Evolutionary conservation across 805 yeast species (phyloP), one percentile per base, ranked within the genome.

Genomic region (Kregervanrija fluxuum): DNA sequence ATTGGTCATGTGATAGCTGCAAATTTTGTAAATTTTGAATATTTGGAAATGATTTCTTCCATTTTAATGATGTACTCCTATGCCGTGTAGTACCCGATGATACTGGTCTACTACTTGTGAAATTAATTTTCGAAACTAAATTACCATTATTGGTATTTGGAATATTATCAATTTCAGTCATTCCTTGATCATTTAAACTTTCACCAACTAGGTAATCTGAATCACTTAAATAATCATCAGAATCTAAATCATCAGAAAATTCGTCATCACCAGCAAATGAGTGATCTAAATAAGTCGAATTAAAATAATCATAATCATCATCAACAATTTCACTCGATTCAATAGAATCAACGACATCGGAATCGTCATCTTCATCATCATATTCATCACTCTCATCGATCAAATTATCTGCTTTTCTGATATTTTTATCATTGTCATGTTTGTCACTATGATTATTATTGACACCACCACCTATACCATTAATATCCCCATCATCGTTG

Each of bases 171-270:
- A 36, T 37, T 13, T 44, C 42, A 5, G 50, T 47, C 15, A 22
- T 22, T 2, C 28, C 28, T 22, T 44, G 33, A 8, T 35, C 48
- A 13, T 42, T 44, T 8, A 47, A 30, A 38, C 52, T 54, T 6
- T 51, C 59, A 11, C 52, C 59, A 0, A 49, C 53, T 8, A 50
- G 16, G 31, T 52, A 46, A 40, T 56, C 59, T 4, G 61, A 60
- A 35, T 61, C 61, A 16, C 54, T 49, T 4, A 57, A 40, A 32
- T 50, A 57, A 38, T 59, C 59, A 37, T 59, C 67, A 0, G 61
- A 59, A 32, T 59, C 65, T 16, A 60, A 35, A 38, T 49, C 54
- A 35, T 52, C 55, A 22, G 43, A 30, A 44, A 41, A 42, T 10
- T 17, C 43, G 9, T 40, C 34, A 22, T 35, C 43, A 16, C 35